Base-by-base conservation (phyloP, 2,329 filamentous ascomycete species). In the Rasamsonia emersonii region DNA sequence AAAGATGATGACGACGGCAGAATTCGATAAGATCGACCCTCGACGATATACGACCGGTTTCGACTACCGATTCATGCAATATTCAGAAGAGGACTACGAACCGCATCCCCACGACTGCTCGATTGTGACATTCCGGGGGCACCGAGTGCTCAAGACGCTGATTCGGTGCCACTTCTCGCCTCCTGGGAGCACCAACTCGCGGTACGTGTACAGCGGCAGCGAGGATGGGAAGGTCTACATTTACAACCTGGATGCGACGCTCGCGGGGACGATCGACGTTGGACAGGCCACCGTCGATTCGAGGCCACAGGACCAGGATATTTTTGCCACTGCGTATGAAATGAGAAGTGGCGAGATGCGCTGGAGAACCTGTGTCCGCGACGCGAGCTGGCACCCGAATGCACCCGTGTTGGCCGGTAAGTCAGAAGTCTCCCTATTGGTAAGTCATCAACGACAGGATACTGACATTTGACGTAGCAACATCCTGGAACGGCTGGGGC, bases 141-240 rank as follows among this genome's bases (percentile, higher is more conserved):
- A 98, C 61, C 75, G 74, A 40, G 86, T 98, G 9, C 71, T 93
- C 39, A 81, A 85, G 49, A 96, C 91, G 1, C 68, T 96, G 24
- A 95, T 96, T 45, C 73, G 91, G 39, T 96, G 91, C 50, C 89
- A 96, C 60, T 98, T 98, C 61, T 91, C 84, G 18, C 91, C 91
- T 0, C 77, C 85, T 0, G 76, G 73, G 8, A 88, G 84, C 51
- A 89, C 86, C 2, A 83, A 95, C 53, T 86, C 83, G 6, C 73
- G 86, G 46, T 96, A 95, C 52, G 86, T 98, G 14, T 96, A 95
- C 61, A 83, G 81, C 13, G 91, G 91, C 14, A 93, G 84, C 47
- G 77, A 85, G 42, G 86, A 95, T 45, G 91, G 91, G 29, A 82
- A 82, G 37, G 82, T 95, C 1, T 89, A 86, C 46, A 74, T 96